A percentile compares a stretch with the other conserved stretches of the same genome.
phyloP scores from a whole-genome alignment of 2,329 filamentous ascomycete genomes.

The Pochonia chlamydosporia region DNA sequence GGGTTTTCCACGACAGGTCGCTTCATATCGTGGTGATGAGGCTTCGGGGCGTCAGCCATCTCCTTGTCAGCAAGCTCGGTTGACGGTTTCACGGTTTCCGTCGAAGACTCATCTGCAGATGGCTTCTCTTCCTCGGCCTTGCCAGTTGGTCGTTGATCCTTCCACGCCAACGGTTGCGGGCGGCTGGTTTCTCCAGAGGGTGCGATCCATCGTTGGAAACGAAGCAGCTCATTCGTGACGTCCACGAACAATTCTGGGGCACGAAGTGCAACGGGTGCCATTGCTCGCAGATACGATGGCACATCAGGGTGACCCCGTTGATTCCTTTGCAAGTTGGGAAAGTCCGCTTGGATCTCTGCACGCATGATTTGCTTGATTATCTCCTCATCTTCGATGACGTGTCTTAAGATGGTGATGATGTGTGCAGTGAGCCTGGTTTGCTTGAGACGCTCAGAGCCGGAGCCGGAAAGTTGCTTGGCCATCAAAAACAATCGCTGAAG shows the following conservation, averaged over 20 bases:
- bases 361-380: constrained; percentile 89
- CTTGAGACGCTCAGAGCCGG: constrained; percentile 67
- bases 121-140: constrained; percentile 11
- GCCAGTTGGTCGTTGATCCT: constrained; percentile 19
- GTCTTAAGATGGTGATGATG: constrained; percentile 81
- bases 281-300: constrained; percentile 64
- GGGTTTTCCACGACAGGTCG: constrained; percentile 84
- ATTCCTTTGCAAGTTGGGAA: constrained; percentile 51
- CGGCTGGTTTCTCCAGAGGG: constrained; percentile 27
- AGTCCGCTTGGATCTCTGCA: constrained; percentile 75
- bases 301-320: constrained; percentile 59
- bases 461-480: constrained; percentile 83
- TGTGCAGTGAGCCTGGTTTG: constrained; percentile 48
- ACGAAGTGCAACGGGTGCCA: constrained; percentile 75
- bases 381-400: constrained; percentile 90
- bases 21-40: constrained; percentile 62
- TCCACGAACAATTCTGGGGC: constrained; percentile 83
- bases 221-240: constrained; percentile 77
- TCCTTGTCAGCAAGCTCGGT: constrained; percentile 56
- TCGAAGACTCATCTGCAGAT: constrained; percentile 9
- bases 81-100: constrained; percentile 50
- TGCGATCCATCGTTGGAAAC: constrained; percentile 57
- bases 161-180: constrained; percentile 33
- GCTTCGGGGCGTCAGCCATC: constrained; percentile 60
- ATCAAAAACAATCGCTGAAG: constrained; percentile 89